These are phyloP conservation scores for Pythium aquatile DNA, from an alignment of 352 stramenopile species.

Conservation along the genomic window DNA sequence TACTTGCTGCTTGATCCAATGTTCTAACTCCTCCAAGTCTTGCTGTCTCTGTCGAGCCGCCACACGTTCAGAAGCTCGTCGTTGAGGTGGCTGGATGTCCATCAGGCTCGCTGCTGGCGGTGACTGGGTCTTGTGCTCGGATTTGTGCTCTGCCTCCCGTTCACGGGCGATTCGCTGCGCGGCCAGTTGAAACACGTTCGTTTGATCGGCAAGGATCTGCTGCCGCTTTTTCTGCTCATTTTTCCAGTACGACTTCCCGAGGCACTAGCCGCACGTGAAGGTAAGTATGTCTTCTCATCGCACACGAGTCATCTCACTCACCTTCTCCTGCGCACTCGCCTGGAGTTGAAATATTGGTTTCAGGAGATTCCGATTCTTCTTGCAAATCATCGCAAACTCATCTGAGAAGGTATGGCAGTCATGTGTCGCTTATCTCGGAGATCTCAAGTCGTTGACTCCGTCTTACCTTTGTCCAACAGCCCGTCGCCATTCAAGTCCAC, in stretches of 20 bases:
- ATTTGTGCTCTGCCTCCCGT: background rate
- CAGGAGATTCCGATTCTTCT: slow-evolving; percentile 36
- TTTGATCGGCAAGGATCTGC: slow-evolving; percentile 24
- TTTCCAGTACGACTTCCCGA: slow-evolving; percentile 37
- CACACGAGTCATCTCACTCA: slow-evolving; percentile 1
- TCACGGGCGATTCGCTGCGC: slow-evolving; percentile 6
- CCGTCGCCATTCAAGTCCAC: slow-evolving; percentile 36
- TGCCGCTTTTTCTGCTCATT: slow-evolving; percentile 35
- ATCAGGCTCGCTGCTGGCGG: background rate
- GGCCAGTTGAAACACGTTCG: slow-evolving; percentile 33
- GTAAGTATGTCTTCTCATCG: background rate
- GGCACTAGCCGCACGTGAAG: slow-evolving; percentile 24
- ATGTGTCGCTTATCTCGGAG: no score
- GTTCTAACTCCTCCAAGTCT: slow-evolving; percentile 18
- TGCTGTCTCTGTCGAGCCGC: slow-evolving; percentile 20
- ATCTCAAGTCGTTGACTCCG: background rate
- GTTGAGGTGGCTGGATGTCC: background rate
- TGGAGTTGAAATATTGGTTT: slow-evolving; percentile 45
- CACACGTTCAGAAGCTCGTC: slow-evolving; percentile 25
- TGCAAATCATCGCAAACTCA: slow-evolving; percentile 41
- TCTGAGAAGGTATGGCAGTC: slow-evolving; percentile 22
- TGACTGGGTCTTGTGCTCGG: background rate
- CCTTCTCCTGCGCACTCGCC: slow-evolving; percentile 27
- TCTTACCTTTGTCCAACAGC: slow-evolving; percentile 31
- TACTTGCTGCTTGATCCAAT: slow-evolving; percentile 18